Conservation (phyloP, 73 alveolate species). For the Uronychia setigera region DNA sequence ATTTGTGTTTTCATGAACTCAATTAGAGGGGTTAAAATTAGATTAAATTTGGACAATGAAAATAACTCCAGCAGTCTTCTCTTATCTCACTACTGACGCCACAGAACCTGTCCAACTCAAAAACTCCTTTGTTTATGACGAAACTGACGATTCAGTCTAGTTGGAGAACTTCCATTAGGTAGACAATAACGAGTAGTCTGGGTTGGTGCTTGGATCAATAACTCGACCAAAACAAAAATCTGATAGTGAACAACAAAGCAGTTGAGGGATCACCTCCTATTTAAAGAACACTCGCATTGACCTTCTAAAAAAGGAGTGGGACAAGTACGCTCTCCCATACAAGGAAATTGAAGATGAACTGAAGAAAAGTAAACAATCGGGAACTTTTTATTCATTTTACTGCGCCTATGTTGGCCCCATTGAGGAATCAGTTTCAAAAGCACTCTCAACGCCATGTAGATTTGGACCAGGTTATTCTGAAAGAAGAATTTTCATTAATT, state of each 20-base stretch:
- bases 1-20: too few species aligned
- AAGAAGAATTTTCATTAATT: background rate
- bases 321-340: background rate
- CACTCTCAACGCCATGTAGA: background rate
- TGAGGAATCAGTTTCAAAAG: background rate
- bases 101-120: background rate
- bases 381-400: background rate
- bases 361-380: background rate
- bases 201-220: background rate
- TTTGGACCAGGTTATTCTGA: background rate
- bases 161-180: background rate
- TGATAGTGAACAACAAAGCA: background rate
- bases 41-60: background rate
- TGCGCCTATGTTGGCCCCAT: constrained; percentile 3
- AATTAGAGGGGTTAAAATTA: background rate
- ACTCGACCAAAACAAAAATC: background rate
- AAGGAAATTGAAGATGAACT: background rate
- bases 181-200: background rate
- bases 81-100: background rate
- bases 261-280: background rate
- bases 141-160: background rate
- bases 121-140: background rate
- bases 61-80: background rate
- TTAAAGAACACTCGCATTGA: background rate
- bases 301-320: background rate